Evolutionary conservation across 306 rosid genomes (phyloP).

Genomic region (Coriaria nepalensis): DNA sequence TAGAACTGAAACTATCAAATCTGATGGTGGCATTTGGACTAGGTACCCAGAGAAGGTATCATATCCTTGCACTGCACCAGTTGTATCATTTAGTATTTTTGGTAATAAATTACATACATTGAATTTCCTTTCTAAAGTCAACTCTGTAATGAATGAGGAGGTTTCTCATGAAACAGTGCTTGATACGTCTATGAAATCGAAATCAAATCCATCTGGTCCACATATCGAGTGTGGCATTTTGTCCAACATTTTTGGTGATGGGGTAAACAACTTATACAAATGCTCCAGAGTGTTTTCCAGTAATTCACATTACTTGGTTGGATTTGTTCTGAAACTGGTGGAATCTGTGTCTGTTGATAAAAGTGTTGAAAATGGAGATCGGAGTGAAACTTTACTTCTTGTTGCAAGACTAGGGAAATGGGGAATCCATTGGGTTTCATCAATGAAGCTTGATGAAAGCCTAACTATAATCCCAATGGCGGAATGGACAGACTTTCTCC

Average conservation of each 20-base stretch:
- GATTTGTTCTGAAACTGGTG: conserved; percentile 44
- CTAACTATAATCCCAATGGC: conserved; percentile 21
- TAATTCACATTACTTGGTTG: conserved; percentile 51
- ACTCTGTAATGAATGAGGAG: conserved; percentile 23
- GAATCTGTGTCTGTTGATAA: conserved; percentile 20
- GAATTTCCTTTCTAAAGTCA: conserved; percentile 25
- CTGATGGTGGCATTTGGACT: conserved; percentile 44
- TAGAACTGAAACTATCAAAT: conserved; percentile 37
- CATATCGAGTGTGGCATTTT: conserved; percentile 30
- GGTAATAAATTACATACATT: conserved; percentile 28
- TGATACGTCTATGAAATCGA: conserved; percentile 17
- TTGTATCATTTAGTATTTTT: conserved; percentile 71
- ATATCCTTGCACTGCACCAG: conserved; percentile 55
- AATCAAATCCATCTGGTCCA: conserved; percentile 21
- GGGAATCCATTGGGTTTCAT: conserved; percentile 75
- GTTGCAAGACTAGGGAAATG: conserved; percentile 42
- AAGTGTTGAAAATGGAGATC: conserved; percentile 28
- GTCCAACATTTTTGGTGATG: conserved; percentile 44
- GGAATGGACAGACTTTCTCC: conserved; percentile 67
- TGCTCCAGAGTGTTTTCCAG: conserved; percentile 73
- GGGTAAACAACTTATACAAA: conserved; percentile 35
- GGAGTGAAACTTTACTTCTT: conserved; percentile 42
- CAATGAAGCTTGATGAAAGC: conserved; percentile 57
- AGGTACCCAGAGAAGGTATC: conserved; percentile 54
- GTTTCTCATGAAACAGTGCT: conserved; percentile 24